Conservation (phyloP, 441 rosid species). For the Aleurites moluccanus region DNA sequence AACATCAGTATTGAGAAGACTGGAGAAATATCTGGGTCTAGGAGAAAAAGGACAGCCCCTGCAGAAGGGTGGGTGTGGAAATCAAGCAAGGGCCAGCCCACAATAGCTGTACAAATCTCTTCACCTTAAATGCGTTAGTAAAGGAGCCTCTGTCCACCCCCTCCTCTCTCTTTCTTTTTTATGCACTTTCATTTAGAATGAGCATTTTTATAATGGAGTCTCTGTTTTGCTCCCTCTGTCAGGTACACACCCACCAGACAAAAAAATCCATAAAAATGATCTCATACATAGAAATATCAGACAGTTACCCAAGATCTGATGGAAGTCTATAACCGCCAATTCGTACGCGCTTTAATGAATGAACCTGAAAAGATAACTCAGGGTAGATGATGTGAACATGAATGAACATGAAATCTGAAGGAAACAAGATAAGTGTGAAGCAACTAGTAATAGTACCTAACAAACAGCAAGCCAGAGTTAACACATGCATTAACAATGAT, state of each 20-base stretch:
- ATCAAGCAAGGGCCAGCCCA: not conserved
- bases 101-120: not conserved
- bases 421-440: not conserved
- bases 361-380: conserved; percentile 42
- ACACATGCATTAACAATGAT: not conserved
- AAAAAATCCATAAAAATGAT: not conserved
- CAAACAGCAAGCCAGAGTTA: not conserved
- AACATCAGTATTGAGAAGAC: not conserved
- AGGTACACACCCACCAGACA: not conserved
- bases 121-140: no score
- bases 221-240: not conserved
- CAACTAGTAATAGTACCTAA: not conserved
- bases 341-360: conserved; percentile 71
- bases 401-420: not conserved
- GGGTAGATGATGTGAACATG: not conserved
- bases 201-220: not conserved
- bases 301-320: conserved; percentile 74
- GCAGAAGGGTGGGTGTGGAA: not conserved
- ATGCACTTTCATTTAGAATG: not conserved
- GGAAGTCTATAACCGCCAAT: conserved; percentile 92
- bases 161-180: not conserved
- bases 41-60: not conserved
- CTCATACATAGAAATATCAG: not conserved
- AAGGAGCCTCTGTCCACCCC: not conserved
- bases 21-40: not conserved